These are phyloP conservation scores for Corymbia citriodora DNA, from an alignment of 441 rosid species.

Conservation along the genomic window DNA sequence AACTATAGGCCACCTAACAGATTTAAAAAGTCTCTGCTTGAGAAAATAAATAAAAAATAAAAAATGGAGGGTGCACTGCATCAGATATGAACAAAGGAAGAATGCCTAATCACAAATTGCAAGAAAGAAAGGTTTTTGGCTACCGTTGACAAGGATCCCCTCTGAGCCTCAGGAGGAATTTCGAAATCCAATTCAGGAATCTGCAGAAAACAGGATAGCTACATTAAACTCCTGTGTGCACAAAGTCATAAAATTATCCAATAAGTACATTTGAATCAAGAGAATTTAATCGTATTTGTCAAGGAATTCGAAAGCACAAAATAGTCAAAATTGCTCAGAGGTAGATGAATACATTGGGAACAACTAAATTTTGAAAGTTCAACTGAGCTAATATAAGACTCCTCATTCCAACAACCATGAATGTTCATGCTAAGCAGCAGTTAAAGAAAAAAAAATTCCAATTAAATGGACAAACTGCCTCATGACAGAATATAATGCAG, in stretches of 20 bases:
- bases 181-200: constrained; percentile 94
- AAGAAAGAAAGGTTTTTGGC: constrained; percentile 1
- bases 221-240: background rate
- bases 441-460: background rate
- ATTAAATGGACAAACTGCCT: background rate
- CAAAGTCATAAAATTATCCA: background rate
- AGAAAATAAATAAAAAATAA: background rate
- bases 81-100: background rate
- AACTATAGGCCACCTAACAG: background rate
- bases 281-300: background rate
- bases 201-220: constrained; percentile 27
- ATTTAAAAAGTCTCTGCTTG: background rate
- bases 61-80: background rate
- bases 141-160: constrained; percentile 93
- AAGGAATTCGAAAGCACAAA: background rate
- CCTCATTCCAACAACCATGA: background rate
- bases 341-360: background rate
- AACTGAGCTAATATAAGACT: background rate
- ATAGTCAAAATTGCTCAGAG: background rate
- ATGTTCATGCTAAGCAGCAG: background rate
- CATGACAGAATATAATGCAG: background rate
- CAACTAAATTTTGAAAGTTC: background rate
- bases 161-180: constrained; percentile 96
- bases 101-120: background rate
- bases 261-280: background rate